Evolutionary conservation across 306 rosid species (phyloP), one percentile per base, ranked within the genome.

Genomic region (Spatholobus suberectus): DNA sequence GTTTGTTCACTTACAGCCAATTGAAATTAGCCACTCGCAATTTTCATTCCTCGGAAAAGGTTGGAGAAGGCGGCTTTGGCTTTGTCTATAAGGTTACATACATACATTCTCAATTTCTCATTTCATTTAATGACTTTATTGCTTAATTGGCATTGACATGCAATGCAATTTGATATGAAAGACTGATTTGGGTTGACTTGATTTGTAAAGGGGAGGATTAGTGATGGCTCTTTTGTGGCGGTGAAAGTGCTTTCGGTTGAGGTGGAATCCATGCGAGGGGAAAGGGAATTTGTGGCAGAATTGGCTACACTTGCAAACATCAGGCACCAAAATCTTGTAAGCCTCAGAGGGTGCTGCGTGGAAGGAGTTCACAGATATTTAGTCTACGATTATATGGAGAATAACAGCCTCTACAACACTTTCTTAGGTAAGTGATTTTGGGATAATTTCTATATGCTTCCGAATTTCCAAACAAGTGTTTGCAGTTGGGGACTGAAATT

Each of bases 31-130:
- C 96, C 14, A 96, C 99, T 14, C 20, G 65, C 26, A 78, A 77
- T 41, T 96, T 94, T 74, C 84, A 75, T 61, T 62, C 88, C 47
- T 80, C 95, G 3, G 73, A 83, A 26, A 92, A 91, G 82, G 11
- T 96, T 37, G 99, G 99, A 51, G 89, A 92, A 84, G 99, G 99
- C 6, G 97, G 97, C 35, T 96, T 94, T 68, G 99, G 97, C 70
- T 37, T 75, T 70, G 99, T 96, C 46, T 94, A 87, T 46, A 92
- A 92, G 99, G 99, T 94, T 66, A 51, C 7, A 24, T 10, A n/a
- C n/a, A 2, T 46, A 67, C 70, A 66, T 75, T 38, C 52, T 34
- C 14, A 17, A 5, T 9, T 35, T 38, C 34, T 75, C 35, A 5
- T n/a, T 73, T 59, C 23, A 10, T 46, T 32, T 24, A 12, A 14